Evolutionary conservation across 1,284 basidiomycete genomes (phyloP).

Genomic region (Boletus subluridellus): DNA sequence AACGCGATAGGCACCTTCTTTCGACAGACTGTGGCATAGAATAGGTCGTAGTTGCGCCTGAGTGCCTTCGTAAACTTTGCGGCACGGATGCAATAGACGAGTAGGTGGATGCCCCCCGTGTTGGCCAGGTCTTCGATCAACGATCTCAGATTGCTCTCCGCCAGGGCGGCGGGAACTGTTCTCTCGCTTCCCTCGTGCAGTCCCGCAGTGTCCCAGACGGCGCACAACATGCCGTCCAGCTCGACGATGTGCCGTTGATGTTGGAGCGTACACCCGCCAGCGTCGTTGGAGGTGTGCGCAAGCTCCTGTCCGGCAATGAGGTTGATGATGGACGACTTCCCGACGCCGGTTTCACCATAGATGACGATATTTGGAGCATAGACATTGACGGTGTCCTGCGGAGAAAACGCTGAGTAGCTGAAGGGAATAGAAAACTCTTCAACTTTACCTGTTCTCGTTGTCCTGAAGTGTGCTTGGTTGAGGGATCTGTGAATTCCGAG

Average conservation of each 20-base stretch:
- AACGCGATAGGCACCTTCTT: constrained; percentile 15
- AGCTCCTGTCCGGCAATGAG: no score
- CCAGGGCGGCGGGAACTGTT: not conserved
- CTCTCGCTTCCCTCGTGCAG: no score
- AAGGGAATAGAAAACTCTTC: not conserved
- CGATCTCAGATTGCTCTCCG: not conserved
- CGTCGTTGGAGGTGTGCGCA: no score
- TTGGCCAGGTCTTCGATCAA: not conserved
- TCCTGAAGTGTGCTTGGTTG: not conserved
- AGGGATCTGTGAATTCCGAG: not conserved
- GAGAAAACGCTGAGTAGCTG: not conserved
- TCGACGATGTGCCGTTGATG: no score
- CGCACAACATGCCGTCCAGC: no score
- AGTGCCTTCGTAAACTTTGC: not conserved
- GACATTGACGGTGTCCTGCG: not conserved
- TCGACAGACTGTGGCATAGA: constrained; percentile 10
- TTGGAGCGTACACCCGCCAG: no score
- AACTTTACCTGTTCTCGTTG: not conserved
- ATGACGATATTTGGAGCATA: not conserved
- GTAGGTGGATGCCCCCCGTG: not conserved
- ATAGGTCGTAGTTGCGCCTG: constrained; percentile 14
- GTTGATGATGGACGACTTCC: no score
- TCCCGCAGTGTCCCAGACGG: no score
- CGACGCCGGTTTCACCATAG: no score
- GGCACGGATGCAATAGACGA: constrained; percentile 19